A percentile compares a stretch with the other conserved stretches of the same genome.
Conservation (phyloP, 371 early-diverging fungal species). For the Umbelopsis sp. region DNA sequence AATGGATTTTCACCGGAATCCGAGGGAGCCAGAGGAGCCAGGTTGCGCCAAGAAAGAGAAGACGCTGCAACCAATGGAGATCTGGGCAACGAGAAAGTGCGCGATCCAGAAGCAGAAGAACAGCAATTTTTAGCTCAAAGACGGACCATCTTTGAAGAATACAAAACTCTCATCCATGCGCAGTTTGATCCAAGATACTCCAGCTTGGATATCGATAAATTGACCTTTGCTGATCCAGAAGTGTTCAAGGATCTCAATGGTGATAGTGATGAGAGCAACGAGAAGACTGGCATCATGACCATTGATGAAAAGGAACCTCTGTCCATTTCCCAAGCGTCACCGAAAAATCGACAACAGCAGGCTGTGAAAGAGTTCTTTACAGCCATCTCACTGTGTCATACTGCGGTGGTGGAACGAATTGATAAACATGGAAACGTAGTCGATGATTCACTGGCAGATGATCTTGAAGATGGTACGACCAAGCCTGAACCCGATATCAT, state of each 20-base stretch:
- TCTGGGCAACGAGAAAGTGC: conserved; percentile 16
- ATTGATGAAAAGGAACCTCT: not conserved
- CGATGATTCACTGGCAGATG: conserved; percentile 25
- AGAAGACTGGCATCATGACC: conserved; percentile 8
- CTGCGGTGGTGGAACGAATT: conserved; percentile 82
- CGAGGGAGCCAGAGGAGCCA: conserved; percentile 59
- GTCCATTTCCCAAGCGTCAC: not conserved
- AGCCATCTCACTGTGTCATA: conserved; percentile 90
- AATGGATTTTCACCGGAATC: conserved; percentile 67
- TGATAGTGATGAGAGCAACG: conserved; percentile 3
- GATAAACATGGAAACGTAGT: conserved; percentile 59
- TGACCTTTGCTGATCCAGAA: conserved; percentile 86
- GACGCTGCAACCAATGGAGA: conserved; percentile 20
- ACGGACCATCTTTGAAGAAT: conserved; percentile 55
- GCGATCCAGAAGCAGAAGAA: conserved; percentile 31
- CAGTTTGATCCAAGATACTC: conserved; percentile 77
- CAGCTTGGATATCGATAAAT: conserved; percentile 61
- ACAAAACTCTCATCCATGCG: conserved; percentile 58
- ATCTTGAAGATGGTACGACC: conserved; percentile 15
- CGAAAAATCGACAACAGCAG: not conserved
- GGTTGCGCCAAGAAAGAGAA: conserved; percentile 46
- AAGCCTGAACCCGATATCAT: conserved; percentile 6
- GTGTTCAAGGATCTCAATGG: conserved; percentile 69
- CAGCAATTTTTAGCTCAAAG: conserved; percentile 36
- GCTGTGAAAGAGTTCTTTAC: conserved; percentile 79